Evolutionary conservation across 2,329 filamentous ascomycete genomes (phyloP), one percentile per base, ranked within the genome.

Genomic region (Ophiognomonia clavigignenti-juglandacearum): DNA sequence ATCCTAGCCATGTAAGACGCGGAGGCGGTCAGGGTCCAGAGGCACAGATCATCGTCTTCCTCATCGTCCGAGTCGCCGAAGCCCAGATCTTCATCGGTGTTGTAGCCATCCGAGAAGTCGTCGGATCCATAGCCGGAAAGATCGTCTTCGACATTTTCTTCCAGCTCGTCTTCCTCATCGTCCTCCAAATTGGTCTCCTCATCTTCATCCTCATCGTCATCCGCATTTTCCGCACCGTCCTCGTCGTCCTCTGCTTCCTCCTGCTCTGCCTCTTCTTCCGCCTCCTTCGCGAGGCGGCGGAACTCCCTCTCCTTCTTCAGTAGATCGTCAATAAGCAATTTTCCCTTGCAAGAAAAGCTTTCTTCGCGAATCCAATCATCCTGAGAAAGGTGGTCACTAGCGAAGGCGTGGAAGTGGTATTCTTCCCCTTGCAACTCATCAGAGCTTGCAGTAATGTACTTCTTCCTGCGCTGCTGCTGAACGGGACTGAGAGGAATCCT

Each of bases 301-400:
- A 98, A 93, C 24, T 82, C 82, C 53, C 89, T 90, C 67, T 98
- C 93, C 66, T 95, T 95, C 63, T 82, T 78, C 55, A 98, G 75
- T 4, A 91, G 95, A 62, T 97, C 93, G 56, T 85, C 83, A 54
- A 98, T 84, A 4, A 91, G 97, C 32, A 98, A 74, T 59, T 88
- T 89, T 41, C 76, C 76, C 47, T 76, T 75, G 54, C 82, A 73
- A 26, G 79, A 77, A 7, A 77, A 74, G 27, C 79, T 73, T 58
- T 88, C 85, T 47, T 85, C 82, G 14, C 73, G 73, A 24, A 95
- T 88, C 93, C 93, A 98, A 58, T 96, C 91, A 48, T 96, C 91
- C 52, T 93, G 86, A 49, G 88, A 82, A 34, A 85, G 75, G 48
- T 83, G 77, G 41, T 88, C 90, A 61, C 86, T 90, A 36, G 88